Evolutionary conservation across 2,329 filamentous ascomycete species (phyloP), one percentile per base, ranked within the genome.

Genomic region (Mycosphaerella sp.): DNA sequence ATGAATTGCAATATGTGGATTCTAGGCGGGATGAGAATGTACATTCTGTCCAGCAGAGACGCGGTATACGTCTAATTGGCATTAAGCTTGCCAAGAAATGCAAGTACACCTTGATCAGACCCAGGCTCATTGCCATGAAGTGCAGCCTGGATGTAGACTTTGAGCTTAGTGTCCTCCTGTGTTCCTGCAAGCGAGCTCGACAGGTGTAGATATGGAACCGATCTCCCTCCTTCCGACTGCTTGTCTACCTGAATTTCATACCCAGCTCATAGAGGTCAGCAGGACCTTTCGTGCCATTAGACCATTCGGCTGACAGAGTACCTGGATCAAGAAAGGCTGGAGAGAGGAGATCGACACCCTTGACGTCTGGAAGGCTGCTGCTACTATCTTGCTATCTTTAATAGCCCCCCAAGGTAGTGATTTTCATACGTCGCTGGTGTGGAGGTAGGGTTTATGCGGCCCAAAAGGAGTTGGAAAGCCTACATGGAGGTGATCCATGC

Each of bases 121-220:
- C 65, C 68, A 3, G 68, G 67, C 49, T 70, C 68, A 40, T 70
- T 68, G 10, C 68, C 68, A 36, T 70, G 68, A 2, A 68, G 62
- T 12, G 57, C 64, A 13, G 62, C 67, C 49, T 70, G 68, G 6
- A 71, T 62, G 28, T 62, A 58, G 13, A 70, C 41, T 46, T 70
- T 70, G 13, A 57, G 51, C 30, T 54, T 36, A 34, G 50, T 53
- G 28, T 59, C 41, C 16, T 48, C 41, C 9, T 44, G 17, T 6
- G 36, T 21, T 4, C 32, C 34, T 12, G 6, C n/a, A 2, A 27
- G 37, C 9, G 45, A 41, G 41, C 45, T 51, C 1, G 54, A 57
- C 10, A 57, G 62, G 35, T 58, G 62, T 32, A 66, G 55, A 27
- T 68, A 68, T 1, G 65, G 65, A 43, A 69, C 64, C 6, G 59